phyloP scores from a whole-genome alignment of 2,329 filamentous ascomycete genomes.

The Cyclaneusma minus region DNA sequence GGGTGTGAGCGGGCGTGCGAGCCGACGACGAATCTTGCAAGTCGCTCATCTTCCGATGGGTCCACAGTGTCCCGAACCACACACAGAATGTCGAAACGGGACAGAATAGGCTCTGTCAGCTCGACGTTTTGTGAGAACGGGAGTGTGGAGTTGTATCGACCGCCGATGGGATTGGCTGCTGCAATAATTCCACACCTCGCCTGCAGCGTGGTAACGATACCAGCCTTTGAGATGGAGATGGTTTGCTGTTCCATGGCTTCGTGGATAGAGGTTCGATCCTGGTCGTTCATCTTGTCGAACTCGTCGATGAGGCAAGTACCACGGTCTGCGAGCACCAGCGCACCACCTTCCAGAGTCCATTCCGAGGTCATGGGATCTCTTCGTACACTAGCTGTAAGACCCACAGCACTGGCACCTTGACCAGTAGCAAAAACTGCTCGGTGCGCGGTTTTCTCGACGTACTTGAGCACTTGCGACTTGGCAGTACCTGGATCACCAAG shows the following conservation, averaged over 20 bases:
- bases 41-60: constrained; percentile 76
- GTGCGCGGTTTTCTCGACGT: constrained; percentile 93
- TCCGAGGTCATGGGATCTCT: constrained; percentile 90
- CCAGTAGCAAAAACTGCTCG: constrained; percentile 94
- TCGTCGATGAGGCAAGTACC: constrained; percentile 96
- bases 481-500: constrained; percentile 95
- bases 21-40: constrained; percentile 88
- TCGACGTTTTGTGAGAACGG: constrained; percentile 95
- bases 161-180: constrained; percentile 89
- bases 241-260: constrained; percentile 99
- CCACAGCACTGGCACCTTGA: constrained; percentile 91
- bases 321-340: constrained; percentile 83
- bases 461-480: constrained; percentile 95
- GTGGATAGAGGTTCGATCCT: constrained; percentile 95
- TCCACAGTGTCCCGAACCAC: constrained; percentile 94
- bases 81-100: constrained; percentile 93
- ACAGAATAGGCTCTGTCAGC: constrained; percentile 90
- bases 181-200: constrained; percentile 93
- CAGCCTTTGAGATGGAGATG: constrained; percentile 96
- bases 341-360: constrained; percentile 94
- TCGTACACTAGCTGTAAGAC: constrained; percentile 91
- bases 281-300: constrained; percentile 99
- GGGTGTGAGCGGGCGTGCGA: constrained; percentile 88
- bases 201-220: constrained; percentile 93
- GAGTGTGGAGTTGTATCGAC: constrained; percentile 90